Percentiles rank a stretch among this genome's conserved stretches.
These are phyloP conservation scores for Aspergillus quadrilineatus DNA, from an alignment of 2,329 filamentous ascomycete species.

Conservation along the genomic window DNA sequence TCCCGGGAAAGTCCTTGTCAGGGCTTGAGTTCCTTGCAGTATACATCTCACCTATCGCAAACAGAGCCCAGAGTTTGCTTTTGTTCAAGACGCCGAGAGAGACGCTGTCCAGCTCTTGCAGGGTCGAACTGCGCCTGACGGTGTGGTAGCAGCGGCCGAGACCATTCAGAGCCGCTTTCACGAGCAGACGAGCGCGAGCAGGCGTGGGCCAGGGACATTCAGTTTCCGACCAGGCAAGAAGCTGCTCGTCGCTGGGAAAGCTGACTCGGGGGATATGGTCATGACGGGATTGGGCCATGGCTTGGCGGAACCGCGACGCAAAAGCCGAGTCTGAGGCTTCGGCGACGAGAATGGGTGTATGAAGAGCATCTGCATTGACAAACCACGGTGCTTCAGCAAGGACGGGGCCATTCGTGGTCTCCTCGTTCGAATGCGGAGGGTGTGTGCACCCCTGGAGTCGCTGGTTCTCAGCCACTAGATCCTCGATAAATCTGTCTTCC, in stretches of 20 bases:
- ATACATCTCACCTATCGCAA: not conserved
- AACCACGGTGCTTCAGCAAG: not conserved
- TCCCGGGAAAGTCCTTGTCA: not conserved
- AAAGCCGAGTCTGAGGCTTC: slow-evolving; percentile 2
- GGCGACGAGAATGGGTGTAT: not conserved
- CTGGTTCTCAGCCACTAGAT: not conserved
- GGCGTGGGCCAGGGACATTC: not conserved
- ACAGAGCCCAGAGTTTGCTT: not conserved
- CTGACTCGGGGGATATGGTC: not conserved
- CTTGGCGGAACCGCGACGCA: not conserved
- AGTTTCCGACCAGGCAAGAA: not conserved
- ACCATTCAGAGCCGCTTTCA: not conserved
- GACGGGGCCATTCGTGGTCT: not conserved
- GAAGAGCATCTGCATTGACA: not conserved
- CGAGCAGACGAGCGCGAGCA: not conserved
- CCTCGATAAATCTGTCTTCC: not conserved
- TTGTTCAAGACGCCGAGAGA: not conserved
- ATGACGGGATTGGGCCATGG: not conserved
- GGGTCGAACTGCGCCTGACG: not conserved
- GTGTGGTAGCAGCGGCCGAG: slow-evolving; percentile 1
- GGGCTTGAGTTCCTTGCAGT: not conserved
- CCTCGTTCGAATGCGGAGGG: not conserved
- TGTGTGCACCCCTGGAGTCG: not conserved
- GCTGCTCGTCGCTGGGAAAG: not conserved
- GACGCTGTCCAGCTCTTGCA: not conserved